Evolutionary conservation across 345 rosid genomes (phyloP).

Genomic region (Geranium brycei): DNA sequence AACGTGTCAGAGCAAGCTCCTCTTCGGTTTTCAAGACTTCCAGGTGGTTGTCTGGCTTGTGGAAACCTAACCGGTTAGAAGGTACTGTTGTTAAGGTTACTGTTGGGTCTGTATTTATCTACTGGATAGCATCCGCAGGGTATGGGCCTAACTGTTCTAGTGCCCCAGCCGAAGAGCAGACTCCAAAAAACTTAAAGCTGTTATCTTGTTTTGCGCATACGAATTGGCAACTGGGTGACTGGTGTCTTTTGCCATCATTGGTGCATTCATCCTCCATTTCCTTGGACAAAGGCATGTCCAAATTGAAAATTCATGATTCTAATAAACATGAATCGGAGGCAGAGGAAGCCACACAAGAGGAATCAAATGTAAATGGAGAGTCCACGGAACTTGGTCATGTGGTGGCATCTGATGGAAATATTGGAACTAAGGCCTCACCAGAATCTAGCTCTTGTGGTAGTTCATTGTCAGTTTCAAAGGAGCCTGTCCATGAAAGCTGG

Average conservation of each 20-base stretch:
- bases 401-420: constrained; percentile 23
- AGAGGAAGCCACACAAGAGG: constrained; percentile 40
- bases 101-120: constrained; percentile 71
- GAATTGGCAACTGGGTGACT: constrained; percentile 92
- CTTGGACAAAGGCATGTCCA: constrained; percentile 40
- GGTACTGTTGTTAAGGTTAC: constrained; percentile 89
- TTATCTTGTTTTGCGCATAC: constrained; percentile 81
- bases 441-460: constrained; percentile 41
- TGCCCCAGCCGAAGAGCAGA: constrained; percentile 88
- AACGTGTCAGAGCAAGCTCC: constrained; percentile 79
- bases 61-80: constrained; percentile 82
- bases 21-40: constrained; percentile 76
- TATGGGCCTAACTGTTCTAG: constrained; percentile 76
- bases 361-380: constrained; percentile 28
- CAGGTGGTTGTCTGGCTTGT: constrained; percentile 70
- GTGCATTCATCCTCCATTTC: constrained; percentile 28
- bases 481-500: constrained; percentile 62
- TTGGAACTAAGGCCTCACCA: constrained; percentile 18
- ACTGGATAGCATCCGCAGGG: constrained; percentile 96
- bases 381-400: constrained; percentile 25
- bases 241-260: constrained; percentile 63
- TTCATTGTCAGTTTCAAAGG: constrained; percentile 48
- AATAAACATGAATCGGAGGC: constrained; percentile 19
- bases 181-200: constrained; percentile 70
- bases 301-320: constrained; percentile 38